phyloP scores from a whole-genome alignment of 1,139 yeast species.

The Zygosaccharomyces pseudobailii region DNA sequence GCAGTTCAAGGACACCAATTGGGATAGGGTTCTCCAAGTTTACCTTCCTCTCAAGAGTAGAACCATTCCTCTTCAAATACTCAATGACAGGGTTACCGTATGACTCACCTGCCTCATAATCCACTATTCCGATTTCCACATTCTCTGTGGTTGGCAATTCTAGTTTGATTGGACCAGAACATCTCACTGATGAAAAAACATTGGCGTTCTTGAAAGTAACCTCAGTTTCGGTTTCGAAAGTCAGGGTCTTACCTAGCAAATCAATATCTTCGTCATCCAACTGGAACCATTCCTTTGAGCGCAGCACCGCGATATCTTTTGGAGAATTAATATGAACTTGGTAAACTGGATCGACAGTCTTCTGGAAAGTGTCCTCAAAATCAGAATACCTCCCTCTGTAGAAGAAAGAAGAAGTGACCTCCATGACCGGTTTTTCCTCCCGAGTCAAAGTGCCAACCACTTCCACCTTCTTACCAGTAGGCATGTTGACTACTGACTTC shows the following conservation, averaged over 20 bases:
- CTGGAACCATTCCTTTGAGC: constrained; percentile 98
- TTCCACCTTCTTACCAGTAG: constrained; percentile 92
- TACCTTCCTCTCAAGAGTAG: constrained; percentile 90
- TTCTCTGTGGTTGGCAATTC: constrained; percentile 93
- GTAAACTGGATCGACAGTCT: constrained; percentile 80
- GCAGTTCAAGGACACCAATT: constrained; percentile 52
- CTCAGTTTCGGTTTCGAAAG: constrained; percentile 85
- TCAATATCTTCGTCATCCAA: constrained; percentile 62
- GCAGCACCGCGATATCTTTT: constrained; percentile 89
- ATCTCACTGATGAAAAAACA: constrained; percentile 73
- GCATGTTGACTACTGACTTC: constrained; percentile 83
- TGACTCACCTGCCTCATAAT: constrained; percentile 87
- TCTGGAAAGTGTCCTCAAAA: constrained; percentile 88
- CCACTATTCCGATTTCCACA: constrained; percentile 79
- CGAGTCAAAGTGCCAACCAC: constrained; percentile 87
- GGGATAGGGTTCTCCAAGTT: constrained; percentile 88
- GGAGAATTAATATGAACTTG: constrained; percentile 67
- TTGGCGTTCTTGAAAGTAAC: constrained; percentile 73
- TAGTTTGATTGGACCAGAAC: constrained; percentile 78
- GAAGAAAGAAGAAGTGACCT: constrained; percentile 90
- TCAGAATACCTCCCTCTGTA: constrained; percentile 90
- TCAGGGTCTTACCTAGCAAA: constrained; percentile 71
- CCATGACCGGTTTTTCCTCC: constrained; percentile 78
- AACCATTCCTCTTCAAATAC: constrained; percentile 86
- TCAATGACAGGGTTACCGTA: constrained; percentile 98